A percentile compares a stretch with the other conserved stretches of the same genome.
Conservation (phyloP, 2,329 filamentous ascomycete species). For the Aspergillus latus region DNA sequence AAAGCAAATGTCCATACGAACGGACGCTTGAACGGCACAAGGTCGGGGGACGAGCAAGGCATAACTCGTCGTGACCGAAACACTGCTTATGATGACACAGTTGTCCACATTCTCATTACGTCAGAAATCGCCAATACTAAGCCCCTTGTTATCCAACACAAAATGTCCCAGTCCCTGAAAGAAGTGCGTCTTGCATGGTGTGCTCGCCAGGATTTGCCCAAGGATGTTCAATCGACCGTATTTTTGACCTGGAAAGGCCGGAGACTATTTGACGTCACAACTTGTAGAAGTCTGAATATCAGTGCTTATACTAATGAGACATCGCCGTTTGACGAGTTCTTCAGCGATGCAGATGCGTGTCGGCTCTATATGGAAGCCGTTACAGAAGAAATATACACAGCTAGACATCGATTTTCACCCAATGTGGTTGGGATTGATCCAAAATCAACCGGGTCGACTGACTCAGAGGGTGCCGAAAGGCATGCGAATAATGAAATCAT, state of each 20-base stretch:
- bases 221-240: slow-evolving; percentile 54
- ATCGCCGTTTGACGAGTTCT: slow-evolving; percentile 48
- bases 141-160: slow-evolving; percentile 64
- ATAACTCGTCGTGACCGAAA: slow-evolving; percentile 1
- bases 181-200: slow-evolving; percentile 71
- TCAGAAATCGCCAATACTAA: slow-evolving; percentile 64
- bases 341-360: slow-evolving; percentile 51
- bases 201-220: slow-evolving; percentile 56
- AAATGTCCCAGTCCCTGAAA: slow-evolving; percentile 65
- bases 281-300: slow-evolving; percentile 67
- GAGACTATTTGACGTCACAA: slow-evolving; percentile 73
- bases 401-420: neutral
- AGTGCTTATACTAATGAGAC: slow-evolving; percentile 42
- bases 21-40: neutral
- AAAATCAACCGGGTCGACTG: neutral
- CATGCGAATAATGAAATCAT: slow-evolving; percentile 35
- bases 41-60: neutral
- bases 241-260: slow-evolving; percentile 78
- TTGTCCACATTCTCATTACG: slow-evolving; percentile 66
- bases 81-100: slow-evolving; percentile 42
- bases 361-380: slow-evolving; percentile 74
- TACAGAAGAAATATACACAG: slow-evolving; percentile 56
- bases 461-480: neutral
- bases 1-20: neutral
- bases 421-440: slow-evolving; percentile 1